phyloP scores from a whole-genome alignment of 768 basidiomycete species.

The Mycena capillaripes region DNA sequence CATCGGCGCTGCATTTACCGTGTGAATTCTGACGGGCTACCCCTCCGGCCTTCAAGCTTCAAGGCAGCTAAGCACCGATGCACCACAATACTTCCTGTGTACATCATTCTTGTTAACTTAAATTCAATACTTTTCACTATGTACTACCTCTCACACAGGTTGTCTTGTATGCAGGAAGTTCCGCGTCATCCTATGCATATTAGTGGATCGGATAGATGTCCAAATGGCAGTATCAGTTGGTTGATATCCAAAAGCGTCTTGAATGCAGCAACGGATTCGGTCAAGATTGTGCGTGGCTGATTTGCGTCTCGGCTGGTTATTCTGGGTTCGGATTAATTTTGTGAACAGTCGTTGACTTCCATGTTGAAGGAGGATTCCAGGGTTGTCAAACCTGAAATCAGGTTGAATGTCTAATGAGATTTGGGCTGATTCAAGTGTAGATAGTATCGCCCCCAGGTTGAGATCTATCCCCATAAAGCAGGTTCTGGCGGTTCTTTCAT shows the following conservation, averaged over 20 bases:
- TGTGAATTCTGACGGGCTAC: no score
- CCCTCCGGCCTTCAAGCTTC: no score
- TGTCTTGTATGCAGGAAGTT: no score
- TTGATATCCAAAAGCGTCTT: neutral
- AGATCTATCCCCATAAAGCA: neutral
- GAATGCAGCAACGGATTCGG: neutral
- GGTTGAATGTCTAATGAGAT: no score
- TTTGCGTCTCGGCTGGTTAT: neutral
- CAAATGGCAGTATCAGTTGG: neutral
- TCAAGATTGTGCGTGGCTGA: neutral
- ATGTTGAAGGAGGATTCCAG: neutral
- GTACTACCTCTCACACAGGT: no score
- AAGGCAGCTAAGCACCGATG: no score
- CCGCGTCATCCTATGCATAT: neutral
- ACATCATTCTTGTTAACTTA: no score
- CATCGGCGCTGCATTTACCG: no score
- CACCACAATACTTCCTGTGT: no score
- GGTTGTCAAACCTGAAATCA: neutral
- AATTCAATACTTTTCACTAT: no score
- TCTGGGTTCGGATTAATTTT: neutral
- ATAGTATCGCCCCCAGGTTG: no score
- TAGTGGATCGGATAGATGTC: neutral
- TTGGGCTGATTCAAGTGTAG: no score
- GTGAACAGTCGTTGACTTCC: neutral
- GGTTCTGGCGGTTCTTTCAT: neutral